Base-by-base conservation (phyloP, 2,329 filamentous ascomycete genomes). In the Mycocentrospora acerina region DNA sequence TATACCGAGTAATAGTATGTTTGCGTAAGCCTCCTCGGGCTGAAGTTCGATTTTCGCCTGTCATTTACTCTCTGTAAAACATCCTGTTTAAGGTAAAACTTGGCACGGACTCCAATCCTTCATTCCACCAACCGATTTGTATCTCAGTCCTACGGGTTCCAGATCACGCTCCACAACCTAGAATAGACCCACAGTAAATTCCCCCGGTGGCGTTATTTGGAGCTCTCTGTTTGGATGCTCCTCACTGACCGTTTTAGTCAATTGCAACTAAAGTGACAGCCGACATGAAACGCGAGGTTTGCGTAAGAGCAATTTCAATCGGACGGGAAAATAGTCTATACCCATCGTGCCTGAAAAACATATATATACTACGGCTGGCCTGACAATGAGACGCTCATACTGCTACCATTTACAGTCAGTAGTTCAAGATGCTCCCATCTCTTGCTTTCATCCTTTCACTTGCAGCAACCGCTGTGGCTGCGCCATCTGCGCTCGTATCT, bases 391-490 rank as follows among this genome's bases (percentile, higher is more conserved):
- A n/a, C n/a, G n/a, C n/a, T n/a, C n/a, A n/a, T n/a, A n/a, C n/a
- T n/a, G n/a, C 32, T 17, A 34, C 32, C 32, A n/a, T 38, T 19
- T 24, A 12, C 17, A 37, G 32, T 40, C 19, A 13, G 35, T 35
- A 29, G 22, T 35, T 36, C 27, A 47, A 32, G 14, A 58, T 58
- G 53, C 41, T 46, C 32, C 32, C 40, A 13, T 42, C 41, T 7
- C 35, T 60, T 15, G 25, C 42, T 15, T 38, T 61, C n/a, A 27
- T 57, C 14, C 34, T 57, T 35, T 51, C 53, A 24, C 44, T 63
- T 14, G 42, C 44, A 24, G 50, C 46, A 14, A 46, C 51, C 4
- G 49, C 44, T 27, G 24, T 48, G 19, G 57, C 56, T 40, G 59
- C 53, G 17, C 57, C 59, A 29, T 24, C 46, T 16, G 30, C 40